Base-by-base conservation (phyloP, 2,329 filamentous ascomycete genomes). In the Alternaria arborescens region DNA sequence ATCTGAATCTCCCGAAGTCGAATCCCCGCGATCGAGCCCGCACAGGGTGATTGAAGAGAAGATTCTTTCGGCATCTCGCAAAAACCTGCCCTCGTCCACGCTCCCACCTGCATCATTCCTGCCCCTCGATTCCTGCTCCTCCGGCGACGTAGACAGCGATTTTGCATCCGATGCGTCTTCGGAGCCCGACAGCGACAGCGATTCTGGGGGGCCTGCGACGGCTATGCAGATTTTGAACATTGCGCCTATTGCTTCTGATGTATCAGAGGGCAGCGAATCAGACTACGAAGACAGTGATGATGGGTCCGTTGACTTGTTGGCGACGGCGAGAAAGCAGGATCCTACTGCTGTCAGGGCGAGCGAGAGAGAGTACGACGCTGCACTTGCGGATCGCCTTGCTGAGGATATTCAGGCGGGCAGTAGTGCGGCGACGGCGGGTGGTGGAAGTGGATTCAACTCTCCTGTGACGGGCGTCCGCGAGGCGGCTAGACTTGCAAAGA, bases 41-140 rank as follows among this genome's bases (percentile, higher is more conserved):
- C 67, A 64, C 40, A 60, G 60, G 2, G 54, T 72, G 2, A 82
- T 97, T 88, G 58, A 86, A 77, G 22, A 96, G 80, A 22, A 94
- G 83, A 71, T 89, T 82, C 42, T 90, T 80, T 66, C 92, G 82
- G 58, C 91, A 80, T 63, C 94, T 85, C 58, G 90, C 83, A 51
- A 94, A 81, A 52, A 94, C 83, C 48, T 84, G 7, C 79, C 80
- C 0, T 80, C 76, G 12, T 83, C 82, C 0, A 56, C 67, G 8
- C 75, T 84, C 1, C 82, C 82, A 2, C 80, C 81, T 1, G 78
- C 82, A 0, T 80, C 81, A 0, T 82, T 80, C 60, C 76, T 82
- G 28, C 76, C 78, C 0, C 74, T 79, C 47, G 77, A 79, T 42
- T 78, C 76, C 2, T 69, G 66, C 4, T 78, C 72, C 8, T 78